Conservation (phyloP, 257 asterid genomes). For the Coffea canephora region DNA sequence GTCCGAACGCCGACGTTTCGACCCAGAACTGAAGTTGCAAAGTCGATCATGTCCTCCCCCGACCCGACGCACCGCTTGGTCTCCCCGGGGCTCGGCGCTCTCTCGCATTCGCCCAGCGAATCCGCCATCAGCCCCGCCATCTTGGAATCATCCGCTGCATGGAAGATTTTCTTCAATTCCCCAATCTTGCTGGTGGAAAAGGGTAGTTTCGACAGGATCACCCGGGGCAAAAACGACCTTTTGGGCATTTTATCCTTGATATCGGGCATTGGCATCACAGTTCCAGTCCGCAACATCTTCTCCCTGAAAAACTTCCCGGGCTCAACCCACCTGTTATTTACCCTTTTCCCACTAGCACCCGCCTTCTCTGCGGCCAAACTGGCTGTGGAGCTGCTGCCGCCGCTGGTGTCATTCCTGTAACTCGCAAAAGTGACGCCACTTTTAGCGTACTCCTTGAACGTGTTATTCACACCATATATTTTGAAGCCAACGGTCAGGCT, state of each 20-base stretch:
- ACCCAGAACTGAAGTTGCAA: slow-evolving; percentile 70
- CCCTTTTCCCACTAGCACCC: slow-evolving; percentile 31
- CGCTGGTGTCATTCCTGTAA: slow-evolving; percentile 41
- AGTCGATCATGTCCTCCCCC: slow-evolving; percentile 90
- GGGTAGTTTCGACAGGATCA: slow-evolving; percentile 67
- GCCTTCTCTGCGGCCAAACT: neutral
- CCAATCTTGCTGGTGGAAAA: slow-evolving; percentile 61
- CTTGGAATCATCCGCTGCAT: slow-evolving; percentile 52
- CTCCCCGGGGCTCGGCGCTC: slow-evolving; percentile 78
- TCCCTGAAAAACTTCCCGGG: slow-evolving; percentile 88
- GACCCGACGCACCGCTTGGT: slow-evolving; percentile 80
- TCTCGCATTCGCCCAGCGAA: slow-evolving; percentile 66
- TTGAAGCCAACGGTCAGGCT: slow-evolving; percentile 39
- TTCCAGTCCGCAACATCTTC: slow-evolving; percentile 59
- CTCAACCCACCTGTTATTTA: slow-evolving; percentile 56
- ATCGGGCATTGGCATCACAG: slow-evolving; percentile 85
- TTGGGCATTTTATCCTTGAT: slow-evolving; percentile 81
- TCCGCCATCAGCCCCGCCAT: slow-evolving; percentile 45
- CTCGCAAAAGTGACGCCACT: slow-evolving; percentile 36
- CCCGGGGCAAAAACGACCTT: slow-evolving; percentile 88
- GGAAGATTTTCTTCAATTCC: slow-evolving; percentile 56
- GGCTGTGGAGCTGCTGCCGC: neutral
- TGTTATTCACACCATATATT: slow-evolving; percentile 56
- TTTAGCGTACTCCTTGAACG: slow-evolving; percentile 64
- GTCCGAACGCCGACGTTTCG: slow-evolving; percentile 67